These are phyloP conservation scores for Epichloe glyceriae DNA, from an alignment of 2,329 filamentous ascomycete genomes.

Conservation along the genomic window DNA sequence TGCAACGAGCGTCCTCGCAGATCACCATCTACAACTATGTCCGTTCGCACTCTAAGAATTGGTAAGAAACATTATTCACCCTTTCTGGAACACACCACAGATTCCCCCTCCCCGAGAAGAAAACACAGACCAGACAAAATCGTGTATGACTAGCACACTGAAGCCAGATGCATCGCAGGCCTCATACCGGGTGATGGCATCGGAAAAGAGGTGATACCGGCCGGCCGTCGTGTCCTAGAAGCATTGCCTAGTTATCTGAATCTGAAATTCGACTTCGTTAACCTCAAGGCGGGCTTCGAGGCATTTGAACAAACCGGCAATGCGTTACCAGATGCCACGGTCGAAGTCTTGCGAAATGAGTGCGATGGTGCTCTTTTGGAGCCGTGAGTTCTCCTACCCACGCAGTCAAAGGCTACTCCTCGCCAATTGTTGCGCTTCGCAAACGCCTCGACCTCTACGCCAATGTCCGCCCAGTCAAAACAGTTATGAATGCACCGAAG, in stretches of 20 bases:
- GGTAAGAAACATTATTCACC: constrained; percentile 14
- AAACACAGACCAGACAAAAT: neutral
- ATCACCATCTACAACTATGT: constrained; percentile 18
- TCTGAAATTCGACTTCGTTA: constrained; percentile 86
- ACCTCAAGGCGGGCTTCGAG: constrained; percentile 87
- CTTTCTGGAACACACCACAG: no score
- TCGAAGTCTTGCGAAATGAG: constrained; percentile 75
- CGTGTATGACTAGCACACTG: neutral
- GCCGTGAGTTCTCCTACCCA: constrained; percentile 86
- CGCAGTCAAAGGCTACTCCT: constrained; percentile 89
- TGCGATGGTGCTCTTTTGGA: constrained; percentile 91
- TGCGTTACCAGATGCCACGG: constrained; percentile 80
- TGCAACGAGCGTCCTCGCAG: neutral
- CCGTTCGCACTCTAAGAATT: constrained; percentile 29
- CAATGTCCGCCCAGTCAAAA: constrained; percentile 94
- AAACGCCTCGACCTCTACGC: constrained; percentile 93
- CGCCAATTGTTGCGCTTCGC: constrained; percentile 89
- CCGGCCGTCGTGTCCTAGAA: constrained; percentile 83
- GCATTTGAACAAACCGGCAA: constrained; percentile 82
- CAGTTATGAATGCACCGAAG: constrained; percentile 47
- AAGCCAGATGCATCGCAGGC: constrained; percentile 38
- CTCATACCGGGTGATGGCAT: constrained; percentile 98
- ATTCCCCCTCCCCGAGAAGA: neutral
- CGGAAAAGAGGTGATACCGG: constrained; percentile 94
- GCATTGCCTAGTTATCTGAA: constrained; percentile 81